Evolutionary conservation across 768 basidiomycete genomes (phyloP), one percentile per base, ranked within the genome.

Genomic region (Russula dissimulans): DNA sequence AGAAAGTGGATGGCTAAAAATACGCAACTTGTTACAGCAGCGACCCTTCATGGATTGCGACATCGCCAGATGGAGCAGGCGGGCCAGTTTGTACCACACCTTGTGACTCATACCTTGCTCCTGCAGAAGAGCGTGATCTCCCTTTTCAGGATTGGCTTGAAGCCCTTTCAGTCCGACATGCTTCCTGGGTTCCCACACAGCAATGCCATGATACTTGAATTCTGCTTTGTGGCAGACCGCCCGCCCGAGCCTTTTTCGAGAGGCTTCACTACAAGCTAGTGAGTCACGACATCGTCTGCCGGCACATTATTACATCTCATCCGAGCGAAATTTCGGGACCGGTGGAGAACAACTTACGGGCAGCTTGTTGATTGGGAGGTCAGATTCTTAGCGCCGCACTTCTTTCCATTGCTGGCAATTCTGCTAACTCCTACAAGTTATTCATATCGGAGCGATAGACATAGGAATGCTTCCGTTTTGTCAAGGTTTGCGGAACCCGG

Each of bases 321-420:
- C 22, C 29, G 31, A 42, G 32, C 15, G 5, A 11, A 34, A 49
- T 34, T 45, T 39, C 29, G 17, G 10, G 17, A 38, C 8, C 3
- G 11, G 26, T 31, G 6, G 34, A 38, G 22, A n/a, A 26, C 43
- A 29, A 45, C 34, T 8, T n/a, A n/a, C 41, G 38, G 34, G 38
- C 29, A 48, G 59, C 47, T 38, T 5, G 17, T 22, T 36, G 42
- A 47, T 34, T 36, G 42, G 54, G 26, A 38, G 38, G 31, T 26
- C 36, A 42, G 32, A n/a, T 45, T 48, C 36, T 56, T 55, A 50
- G 59, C 59, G 47, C 59, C 59, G 47, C 54, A 50, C 46, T 56
- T 60, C 60, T 45, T 42, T 56, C 60, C 60, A n/a, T 29, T 45
- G 54, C 32, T 45, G 54, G 60, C 14, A 51, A 51, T 60, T 54